These are phyloP conservation scores for Monilinia laxa DNA, from an alignment of 2,329 filamentous ascomycete species.

Conservation along the genomic window DNA sequence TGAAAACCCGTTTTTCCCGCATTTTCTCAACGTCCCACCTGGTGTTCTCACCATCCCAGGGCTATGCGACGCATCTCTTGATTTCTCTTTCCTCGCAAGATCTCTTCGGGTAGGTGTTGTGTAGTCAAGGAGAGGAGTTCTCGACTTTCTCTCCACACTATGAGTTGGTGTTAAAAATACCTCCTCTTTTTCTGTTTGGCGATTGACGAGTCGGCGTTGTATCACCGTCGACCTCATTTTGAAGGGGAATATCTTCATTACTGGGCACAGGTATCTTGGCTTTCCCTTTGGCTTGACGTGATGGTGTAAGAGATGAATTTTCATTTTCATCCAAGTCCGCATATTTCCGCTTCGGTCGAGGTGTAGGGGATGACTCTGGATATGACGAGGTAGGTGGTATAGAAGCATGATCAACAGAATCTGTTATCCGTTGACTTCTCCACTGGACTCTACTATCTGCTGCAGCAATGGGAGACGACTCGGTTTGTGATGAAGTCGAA, in stretches of 20 bases:
- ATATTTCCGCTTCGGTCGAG: conserved; percentile 15
- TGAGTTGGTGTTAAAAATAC: conserved; percentile 16
- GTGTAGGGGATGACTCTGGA: not conserved
- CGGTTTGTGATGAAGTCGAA: conserved; percentile 16
- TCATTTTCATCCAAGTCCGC: conserved; percentile 17
- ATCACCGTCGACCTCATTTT: not conserved
- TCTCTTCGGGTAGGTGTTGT: conserved; percentile 29
- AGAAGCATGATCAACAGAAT: not conserved
- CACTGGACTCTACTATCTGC: not conserved
- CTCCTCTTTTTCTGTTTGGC: conserved; percentile 1
- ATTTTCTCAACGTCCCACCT: conserved; percentile 51
- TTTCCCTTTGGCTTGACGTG: not conserved
- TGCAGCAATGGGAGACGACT: conserved; percentile 7
- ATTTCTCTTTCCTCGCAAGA: conserved; percentile 12
- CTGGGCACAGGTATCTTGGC: not conserved
- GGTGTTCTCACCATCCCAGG: conserved; percentile 46
- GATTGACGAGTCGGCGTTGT: not conserved
- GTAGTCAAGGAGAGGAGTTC: conserved; percentile 34
- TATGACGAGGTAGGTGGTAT: conserved; percentile 1
- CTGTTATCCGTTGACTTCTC: not conserved
- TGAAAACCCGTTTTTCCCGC: conserved; percentile 55
- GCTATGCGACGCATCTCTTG: conserved; percentile 24
- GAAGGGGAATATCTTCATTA: not conserved
- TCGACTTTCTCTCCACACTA: conserved; percentile 10
- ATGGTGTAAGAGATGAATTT: not conserved